Evolutionary conservation across 306 rosid species (phyloP), one percentile per base, ranked within the genome.

Genomic region (Cercis canadensis): DNA sequence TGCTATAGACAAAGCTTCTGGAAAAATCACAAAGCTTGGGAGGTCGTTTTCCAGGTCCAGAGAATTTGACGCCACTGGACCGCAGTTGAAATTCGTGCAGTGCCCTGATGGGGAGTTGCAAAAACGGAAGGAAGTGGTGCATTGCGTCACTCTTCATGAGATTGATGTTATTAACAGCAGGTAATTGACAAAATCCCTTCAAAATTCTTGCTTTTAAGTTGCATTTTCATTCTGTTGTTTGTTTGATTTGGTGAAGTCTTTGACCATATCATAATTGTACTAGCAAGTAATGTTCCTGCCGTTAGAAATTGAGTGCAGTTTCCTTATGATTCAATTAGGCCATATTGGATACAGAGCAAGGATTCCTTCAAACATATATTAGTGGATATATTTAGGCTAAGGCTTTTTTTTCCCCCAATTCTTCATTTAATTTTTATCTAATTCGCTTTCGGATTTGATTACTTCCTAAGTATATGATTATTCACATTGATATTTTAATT

Each of bases 41-140:
- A 78, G 99, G 87, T 90, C 97, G 5, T 89, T 90, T 66, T 84
- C 97, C 1, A 72, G 99, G 85, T 94, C 99, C 0, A 89, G 99
- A 77, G 99, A 94, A 32, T 94, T 89, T 21, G 99, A 94, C 5
- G 99, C 99, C 46, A 87, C 88, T 86, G 99, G 99, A 8, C 96
- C 98, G 0, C 92, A 83, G 75, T 86, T 86, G 4, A 94, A 94
- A 82, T 89, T 94, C 72, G 86, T 94, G 70, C 96, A 90, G 77
- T 94, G 99, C 78, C 99, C 99, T 6, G 99, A 94, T 53, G 99
- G 99, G 14, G 99, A 94, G 91, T 76, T 94, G 79, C 99, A 94
- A 87, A 94, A 94, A 85, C 80, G 99, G 73, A 94, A 94, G 88
- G 99, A 94, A 85, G 96, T 94, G 6, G 99, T 94, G 67, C 99